Evolutionary conservation across 306 rosid genomes (phyloP).

Genomic region (Pterocarpus santalinus): DNA sequence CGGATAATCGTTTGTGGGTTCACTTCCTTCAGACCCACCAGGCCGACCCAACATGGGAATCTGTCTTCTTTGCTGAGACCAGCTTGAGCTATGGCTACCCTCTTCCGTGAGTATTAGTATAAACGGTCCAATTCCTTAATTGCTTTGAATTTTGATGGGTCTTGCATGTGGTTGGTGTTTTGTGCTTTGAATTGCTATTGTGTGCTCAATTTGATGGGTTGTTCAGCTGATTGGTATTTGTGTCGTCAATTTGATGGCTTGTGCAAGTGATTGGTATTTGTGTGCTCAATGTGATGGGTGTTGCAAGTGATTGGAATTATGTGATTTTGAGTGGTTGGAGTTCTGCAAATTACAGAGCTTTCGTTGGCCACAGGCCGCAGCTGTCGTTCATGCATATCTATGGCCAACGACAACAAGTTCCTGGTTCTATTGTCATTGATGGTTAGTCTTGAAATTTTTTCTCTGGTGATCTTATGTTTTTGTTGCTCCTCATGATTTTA

Average conservation of each 20-base stretch:
- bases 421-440: conserved; percentile 82
- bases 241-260: background rate
- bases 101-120: conserved; percentile 56
- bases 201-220: background rate
- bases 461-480: conserved; percentile 1
- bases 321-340: conserved; percentile 3
- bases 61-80: conserved; percentile 70
- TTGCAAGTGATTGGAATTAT: background rate
- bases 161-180: background rate
- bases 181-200: too few species aligned
- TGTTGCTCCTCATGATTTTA: conserved; percentile 13
- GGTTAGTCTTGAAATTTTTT: conserved; percentile 57
- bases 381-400: conserved; percentile 69
- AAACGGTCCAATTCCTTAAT: too few species aligned
- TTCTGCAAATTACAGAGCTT: conserved; percentile 59
- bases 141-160: background rate
- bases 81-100: conserved; percentile 64
- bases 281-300: background rate
- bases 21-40: conserved; percentile 61
- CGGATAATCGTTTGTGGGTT: conserved; percentile 71
- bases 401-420: conserved; percentile 69
- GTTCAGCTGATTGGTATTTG: background rate
- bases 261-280: background rate
- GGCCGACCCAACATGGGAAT: conserved; percentile 59
- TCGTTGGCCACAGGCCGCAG: conserved; percentile 47